Conservation (phyloP, 306 rosid genomes). For the Hippophae gyantsensis region DNA sequence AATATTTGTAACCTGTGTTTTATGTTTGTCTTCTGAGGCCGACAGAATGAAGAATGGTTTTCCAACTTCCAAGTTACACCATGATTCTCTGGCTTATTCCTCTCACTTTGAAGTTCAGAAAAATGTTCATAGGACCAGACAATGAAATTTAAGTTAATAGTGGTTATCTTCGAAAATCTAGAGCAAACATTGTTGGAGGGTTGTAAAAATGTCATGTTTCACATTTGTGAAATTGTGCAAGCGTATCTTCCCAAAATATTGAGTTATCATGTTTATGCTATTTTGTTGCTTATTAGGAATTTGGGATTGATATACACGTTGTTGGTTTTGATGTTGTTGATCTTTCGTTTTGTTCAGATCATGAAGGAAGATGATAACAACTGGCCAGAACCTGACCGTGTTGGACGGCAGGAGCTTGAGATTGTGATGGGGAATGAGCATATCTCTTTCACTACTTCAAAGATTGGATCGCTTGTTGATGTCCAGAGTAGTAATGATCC, state of each 20-base stretch:
- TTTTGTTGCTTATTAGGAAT: too few relatives aligned
- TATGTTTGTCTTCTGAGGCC: too few relatives aligned
- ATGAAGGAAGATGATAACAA: slow-evolving; percentile 95
- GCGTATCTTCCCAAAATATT: background rate
- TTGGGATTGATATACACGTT: background rate
- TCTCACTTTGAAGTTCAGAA: too few relatives aligned
- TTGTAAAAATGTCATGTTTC: background rate
- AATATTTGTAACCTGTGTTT: too few relatives aligned
- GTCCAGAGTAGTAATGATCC: slow-evolving; percentile 98
- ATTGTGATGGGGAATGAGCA: slow-evolving; percentile 98
- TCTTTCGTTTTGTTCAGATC: slow-evolving; percentile 37
- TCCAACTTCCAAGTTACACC: too few relatives aligned
- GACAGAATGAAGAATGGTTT: too few relatives aligned
- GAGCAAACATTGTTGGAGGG: background rate
- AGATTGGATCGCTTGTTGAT: slow-evolving; percentile 93
- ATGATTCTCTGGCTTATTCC: too few relatives aligned
- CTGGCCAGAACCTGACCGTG: slow-evolving; percentile 97
- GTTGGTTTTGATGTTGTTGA: background rate
- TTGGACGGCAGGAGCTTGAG: slow-evolving; percentile 94
- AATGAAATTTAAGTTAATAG: too few relatives aligned
- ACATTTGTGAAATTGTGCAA: background rate
- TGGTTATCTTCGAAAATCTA: too few relatives aligned
- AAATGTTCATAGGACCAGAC: too few relatives aligned
- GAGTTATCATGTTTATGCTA: background rate
- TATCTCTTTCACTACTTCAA: slow-evolving; percentile 90